Evolutionary conservation across 2,329 filamentous ascomycete genomes (phyloP).

Genomic region (Hypoxylon sp.): DNA sequence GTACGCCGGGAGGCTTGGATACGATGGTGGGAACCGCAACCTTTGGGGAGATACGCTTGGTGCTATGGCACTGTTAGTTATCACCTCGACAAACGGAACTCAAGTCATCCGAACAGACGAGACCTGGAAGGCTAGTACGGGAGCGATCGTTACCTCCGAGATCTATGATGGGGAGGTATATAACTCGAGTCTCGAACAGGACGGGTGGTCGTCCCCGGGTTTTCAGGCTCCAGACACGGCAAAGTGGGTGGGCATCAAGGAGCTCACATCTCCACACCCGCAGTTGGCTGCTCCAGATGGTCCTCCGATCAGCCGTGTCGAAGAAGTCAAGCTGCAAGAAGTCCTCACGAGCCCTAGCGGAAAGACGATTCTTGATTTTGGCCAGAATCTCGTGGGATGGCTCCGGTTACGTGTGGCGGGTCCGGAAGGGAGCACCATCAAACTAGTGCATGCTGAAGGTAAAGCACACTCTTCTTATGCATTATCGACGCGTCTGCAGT

Average conservation of each 20-base stretch:
- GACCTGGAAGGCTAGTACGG: slow-evolving; percentile 43
- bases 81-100: slow-evolving; percentile 33
- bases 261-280: slow-evolving; percentile 30
- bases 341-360: slow-evolving; percentile 48
- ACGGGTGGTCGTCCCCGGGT: slow-evolving; percentile 33
- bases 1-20: slow-evolving; percentile 54
- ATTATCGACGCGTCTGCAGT: slow-evolving; percentile 57
- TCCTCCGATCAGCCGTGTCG: slow-evolving; percentile 43
- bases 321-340: slow-evolving; percentile 38
- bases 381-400: slow-evolving; percentile 58
- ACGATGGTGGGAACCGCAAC: slow-evolving; percentile 39
- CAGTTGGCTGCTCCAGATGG: slow-evolving; percentile 46
- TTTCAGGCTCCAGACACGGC: slow-evolving; percentile 45
- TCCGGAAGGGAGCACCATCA: slow-evolving; percentile 50
- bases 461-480: slow-evolving; percentile 47
- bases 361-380: slow-evolving; percentile 59
- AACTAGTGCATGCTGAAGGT: slow-evolving; percentile 61
- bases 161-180: slow-evolving; percentile 46
- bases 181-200: slow-evolving; percentile 41
- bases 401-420: slow-evolving; percentile 47
- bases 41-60: slow-evolving; percentile 46
- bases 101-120: slow-evolving; percentile 41
- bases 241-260: slow-evolving; percentile 44
- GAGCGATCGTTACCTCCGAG: slow-evolving; percentile 40
- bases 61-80: slow-evolving; percentile 42